Evolutionary conservation across 2,329 filamentous ascomycete genomes (phyloP), one percentile per base, ranked within the genome.

Genomic region (Aureobasidium sp.): DNA sequence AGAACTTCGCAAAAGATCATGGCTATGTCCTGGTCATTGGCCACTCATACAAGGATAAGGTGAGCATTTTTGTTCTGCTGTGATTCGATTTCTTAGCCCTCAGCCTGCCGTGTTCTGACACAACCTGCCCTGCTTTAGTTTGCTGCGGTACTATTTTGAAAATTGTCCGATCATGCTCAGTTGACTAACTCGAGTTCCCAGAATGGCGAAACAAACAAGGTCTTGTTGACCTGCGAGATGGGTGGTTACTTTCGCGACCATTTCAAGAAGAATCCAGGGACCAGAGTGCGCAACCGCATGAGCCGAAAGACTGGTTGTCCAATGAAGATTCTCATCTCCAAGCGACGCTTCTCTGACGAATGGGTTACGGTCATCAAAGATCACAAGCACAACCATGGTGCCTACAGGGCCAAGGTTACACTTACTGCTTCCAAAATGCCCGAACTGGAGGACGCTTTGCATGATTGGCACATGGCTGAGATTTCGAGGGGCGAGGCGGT

Each of bases 271-370:
- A 62, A 58, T 44, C 65, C 65, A 27, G 65, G 65, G 58, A 54
- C 62, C 11, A 58, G 65, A 42, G 62, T 64, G 51, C 64, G 65
- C 25, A 67, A 67, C 44, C 54, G 64, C 32, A 59, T 57, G 29
- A 65, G 63, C 37, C 61, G 65, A 30, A 67, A 67, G 54, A 64
- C 63, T 41, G 62, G 61, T 21, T 67, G 65, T 61, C 65, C 65
- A 29, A 65, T 67, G 61, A 65, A 63, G 34, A 62, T 66, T 21
- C 58, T 66, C 30, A 59, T 66, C 36, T 58, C 59, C 21, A 67
- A 66, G 51, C 57, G 62, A 59, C 63, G 63, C 13, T 65, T 64
- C 45, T 63, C 60, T 27, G 49, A 61, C 39, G 63, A 64, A 45
- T 67, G 65, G 65, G 58, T 66, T 5, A 59, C 66, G 10, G 59